phyloP scores from a whole-genome alignment of 495 filamentous ascomycete genomes.

The Xylaria grammica region DNA sequence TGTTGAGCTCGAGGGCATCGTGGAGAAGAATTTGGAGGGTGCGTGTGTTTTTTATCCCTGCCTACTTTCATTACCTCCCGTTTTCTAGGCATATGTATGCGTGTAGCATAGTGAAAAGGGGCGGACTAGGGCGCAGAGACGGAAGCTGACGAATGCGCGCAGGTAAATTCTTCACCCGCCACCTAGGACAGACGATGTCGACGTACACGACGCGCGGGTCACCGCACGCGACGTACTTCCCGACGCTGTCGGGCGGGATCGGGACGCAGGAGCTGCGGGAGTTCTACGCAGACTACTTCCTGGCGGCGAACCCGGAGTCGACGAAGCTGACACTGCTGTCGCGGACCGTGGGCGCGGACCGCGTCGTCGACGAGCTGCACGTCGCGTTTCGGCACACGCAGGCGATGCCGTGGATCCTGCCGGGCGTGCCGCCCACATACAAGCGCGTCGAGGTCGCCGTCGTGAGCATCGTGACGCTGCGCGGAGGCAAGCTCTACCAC shows the following conservation, averaged over 20 bases:
- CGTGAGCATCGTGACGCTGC: conserved; percentile 57
- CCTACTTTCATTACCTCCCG: neutral
- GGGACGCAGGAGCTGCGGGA: conserved; percentile 65
- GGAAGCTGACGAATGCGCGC: neutral
- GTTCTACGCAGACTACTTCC: conserved; percentile 74
- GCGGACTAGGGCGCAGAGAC: neutral
- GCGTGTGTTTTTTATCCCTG: conserved; percentile 26
- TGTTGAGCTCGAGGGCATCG: conserved; percentile 61
- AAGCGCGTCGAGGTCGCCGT: conserved; percentile 37
- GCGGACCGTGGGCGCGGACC: conserved; percentile 58
- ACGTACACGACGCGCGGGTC: conserved; percentile 55
- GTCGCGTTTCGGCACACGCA: conserved; percentile 67
- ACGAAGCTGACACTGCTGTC: conserved; percentile 68
- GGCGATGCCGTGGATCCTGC: conserved; percentile 74
- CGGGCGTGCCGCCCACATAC: conserved; percentile 67
- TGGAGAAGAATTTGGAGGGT: conserved; percentile 66
- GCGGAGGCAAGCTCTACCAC: conserved; percentile 66
- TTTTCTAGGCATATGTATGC: too few species aligned
- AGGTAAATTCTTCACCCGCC: conserved; percentile 56
- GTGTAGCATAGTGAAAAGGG: too few species aligned
- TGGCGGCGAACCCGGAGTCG: conserved; percentile 62
- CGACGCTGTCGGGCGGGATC: conserved; percentile 65
- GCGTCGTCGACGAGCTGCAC: conserved; percentile 52
- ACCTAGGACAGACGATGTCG: conserved; percentile 55
- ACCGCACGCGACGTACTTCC: conserved; percentile 58